These are phyloP conservation scores for Arctostaphylos glauca DNA, from an alignment of 148 eudicot genomes.

Conservation along the genomic window DNA sequence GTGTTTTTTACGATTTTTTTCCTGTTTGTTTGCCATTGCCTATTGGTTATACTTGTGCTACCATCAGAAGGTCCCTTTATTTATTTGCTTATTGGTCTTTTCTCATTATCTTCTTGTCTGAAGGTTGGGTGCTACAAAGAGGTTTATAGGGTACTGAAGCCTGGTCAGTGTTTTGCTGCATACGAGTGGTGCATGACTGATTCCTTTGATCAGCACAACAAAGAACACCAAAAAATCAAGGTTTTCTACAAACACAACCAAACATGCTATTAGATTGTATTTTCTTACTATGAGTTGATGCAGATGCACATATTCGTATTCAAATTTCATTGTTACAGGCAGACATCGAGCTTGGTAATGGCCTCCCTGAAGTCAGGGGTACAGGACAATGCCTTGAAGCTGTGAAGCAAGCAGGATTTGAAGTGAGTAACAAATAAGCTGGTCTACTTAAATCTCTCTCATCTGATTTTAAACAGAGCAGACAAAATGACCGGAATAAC, in stretches of 20 bases:
- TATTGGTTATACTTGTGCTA: background rate
- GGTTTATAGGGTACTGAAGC: constrained; percentile 78
- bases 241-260: constrained; percentile 30
- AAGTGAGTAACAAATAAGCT: constrained; percentile 45
- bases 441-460: background rate
- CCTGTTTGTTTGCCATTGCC: background rate
- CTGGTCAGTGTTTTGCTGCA: constrained; percentile 92
- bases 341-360: constrained; percentile 88
- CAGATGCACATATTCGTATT: background rate
- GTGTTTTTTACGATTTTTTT: background rate
- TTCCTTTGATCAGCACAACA: constrained; percentile 66
- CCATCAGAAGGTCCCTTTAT: background rate
- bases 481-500: background rate
- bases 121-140: constrained; percentile 94
- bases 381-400: constrained; percentile 84
- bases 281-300: background rate
- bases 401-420: constrained; percentile 88
- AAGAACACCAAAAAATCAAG: constrained; percentile 87
- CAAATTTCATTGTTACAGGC: constrained; percentile 43
- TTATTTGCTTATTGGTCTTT: background rate
- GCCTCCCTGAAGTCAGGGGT: constrained; percentile 84
- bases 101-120: background rate
- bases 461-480: background rate
- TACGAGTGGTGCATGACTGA: constrained; percentile 97
- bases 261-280: background rate